A percentile compares a stretch with the other conserved stretches of the same genome.
These are phyloP conservation scores for Phytophthora tentaculata DNA, from an alignment of 352 stramenopile species.

Conservation along the genomic window DNA sequence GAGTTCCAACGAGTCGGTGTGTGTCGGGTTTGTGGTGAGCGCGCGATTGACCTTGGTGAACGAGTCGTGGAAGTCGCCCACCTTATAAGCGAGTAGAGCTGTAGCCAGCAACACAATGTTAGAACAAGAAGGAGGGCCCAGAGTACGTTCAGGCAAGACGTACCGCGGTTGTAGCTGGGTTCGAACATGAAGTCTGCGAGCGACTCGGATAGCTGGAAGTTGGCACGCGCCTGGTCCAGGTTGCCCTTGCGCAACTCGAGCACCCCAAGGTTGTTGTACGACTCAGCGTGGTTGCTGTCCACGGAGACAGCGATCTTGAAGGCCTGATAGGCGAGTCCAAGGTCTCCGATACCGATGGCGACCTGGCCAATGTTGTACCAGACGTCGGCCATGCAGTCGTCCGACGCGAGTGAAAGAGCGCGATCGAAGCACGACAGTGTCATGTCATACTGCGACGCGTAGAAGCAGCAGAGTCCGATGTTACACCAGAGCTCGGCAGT, in stretches of 20 bases:
- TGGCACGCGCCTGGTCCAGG: slow-evolving; percentile 81
- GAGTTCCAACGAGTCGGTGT: slow-evolving; percentile 91
- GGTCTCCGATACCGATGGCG: slow-evolving; percentile 92
- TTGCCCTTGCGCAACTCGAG: slow-evolving; percentile 92
- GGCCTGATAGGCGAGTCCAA: slow-evolving; percentile 93
- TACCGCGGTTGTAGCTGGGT: slow-evolving; percentile 91
- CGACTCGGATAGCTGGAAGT: slow-evolving; percentile 83
- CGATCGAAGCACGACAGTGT: slow-evolving; percentile 94
- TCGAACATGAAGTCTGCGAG: slow-evolving; percentile 92
- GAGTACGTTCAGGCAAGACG: background rate
- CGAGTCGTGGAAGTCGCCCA: slow-evolving; percentile 91
- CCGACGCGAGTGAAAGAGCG: slow-evolving; percentile 85
- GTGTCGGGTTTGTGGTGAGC: slow-evolving; percentile 75
- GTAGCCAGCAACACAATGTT: background rate
- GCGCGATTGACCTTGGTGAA: slow-evolving; percentile 89
- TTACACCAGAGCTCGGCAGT: slow-evolving; percentile 95
- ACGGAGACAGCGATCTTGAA: slow-evolving; percentile 94
- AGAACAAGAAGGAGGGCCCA: background rate
- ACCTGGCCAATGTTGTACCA: slow-evolving; percentile 96
- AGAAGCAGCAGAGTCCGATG: slow-evolving; percentile 94
- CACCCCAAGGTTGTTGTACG: slow-evolving; percentile 92
- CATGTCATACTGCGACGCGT: slow-evolving; percentile 95
- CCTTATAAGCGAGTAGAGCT: slow-evolving; percentile 92
- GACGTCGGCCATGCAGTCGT: slow-evolving; percentile 92
- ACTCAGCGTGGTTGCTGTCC: slow-evolving; percentile 92